Evolutionary conservation across 495 filamentous ascomycete genomes (phyloP), one percentile per base, ranked within the genome.

Genomic region (Podospora bellae-mahoneyi): DNA sequence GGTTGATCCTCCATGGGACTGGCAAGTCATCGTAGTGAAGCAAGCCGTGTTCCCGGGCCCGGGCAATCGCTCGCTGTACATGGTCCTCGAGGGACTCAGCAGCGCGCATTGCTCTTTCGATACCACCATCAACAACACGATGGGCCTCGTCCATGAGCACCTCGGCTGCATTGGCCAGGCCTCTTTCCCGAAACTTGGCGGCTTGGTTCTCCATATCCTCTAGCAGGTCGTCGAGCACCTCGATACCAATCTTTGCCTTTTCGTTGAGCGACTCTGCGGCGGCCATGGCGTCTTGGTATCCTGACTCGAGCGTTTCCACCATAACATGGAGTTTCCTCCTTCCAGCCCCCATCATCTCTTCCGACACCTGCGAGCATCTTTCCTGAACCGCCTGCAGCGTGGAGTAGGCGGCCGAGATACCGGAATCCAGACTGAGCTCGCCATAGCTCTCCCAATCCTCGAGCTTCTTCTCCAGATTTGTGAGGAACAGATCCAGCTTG

Each of bases 1-100:
- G 93, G 78, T 99, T 99, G 66, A 97, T 87, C 60, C 91, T 86
- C 95, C 95, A 99, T 1, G 95, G 95, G 15, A 92, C 81, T 5
- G 95, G 95, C 1, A 99, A 84, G 65, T 97, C 92, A 34, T 93
- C 88, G 78, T 97, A 98, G 55, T 86, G 86, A 71, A 99, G 91
- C 34, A 97, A 80, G 26, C 94, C 91, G 44, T 91, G 83, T 75
- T 97, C 90, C 64, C 89, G 84, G 16, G 96, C 95, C 34, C 90
- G 87, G 32, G 84, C 72, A 69, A 97, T 88, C 26, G 94, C 94
- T 20, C 82, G 80, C 74, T 97, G 92, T 57, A 99, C 87, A 67
- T 87, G 92, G 64, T 95, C 90, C 60, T 89, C 89, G 20, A 97
- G 77, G 0, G 83, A 84, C 70, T 94, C 91, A 60, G 89, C 91